Conservation (phyloP, 108 stramenopile species). For the Conticribra weissflogii region DNA sequence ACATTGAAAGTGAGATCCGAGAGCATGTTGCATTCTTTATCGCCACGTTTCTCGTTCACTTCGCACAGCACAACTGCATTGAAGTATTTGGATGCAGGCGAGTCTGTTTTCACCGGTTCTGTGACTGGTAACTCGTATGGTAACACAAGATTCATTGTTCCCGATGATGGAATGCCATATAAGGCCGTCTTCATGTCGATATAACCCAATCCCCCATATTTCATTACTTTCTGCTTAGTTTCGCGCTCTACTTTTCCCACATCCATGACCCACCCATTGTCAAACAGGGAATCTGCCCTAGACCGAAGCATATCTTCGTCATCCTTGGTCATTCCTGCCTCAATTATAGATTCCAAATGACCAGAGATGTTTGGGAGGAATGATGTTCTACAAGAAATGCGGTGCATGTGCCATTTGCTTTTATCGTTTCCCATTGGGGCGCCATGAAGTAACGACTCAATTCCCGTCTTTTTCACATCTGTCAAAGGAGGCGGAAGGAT, state of each 20-base stretch:
- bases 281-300: constrained; percentile 63
- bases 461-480: constrained; percentile 23
- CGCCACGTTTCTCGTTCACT: constrained; percentile 81
- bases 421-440: constrained; percentile 24
- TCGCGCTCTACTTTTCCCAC: constrained; percentile 75
- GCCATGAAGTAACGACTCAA: constrained; percentile 63
- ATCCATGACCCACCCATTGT: constrained; percentile 85
- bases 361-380: constrained; percentile 75
- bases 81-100: constrained; percentile 65
- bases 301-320: constrained; percentile 64
- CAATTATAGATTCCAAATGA: constrained; percentile 57
- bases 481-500: constrained; percentile 40
- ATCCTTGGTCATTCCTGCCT: constrained; percentile 59
- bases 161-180: constrained; percentile 81
- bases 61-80: constrained; percentile 79
- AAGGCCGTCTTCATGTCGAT: constrained; percentile 88
- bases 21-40: constrained; percentile 74
- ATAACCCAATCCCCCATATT: constrained; percentile 82
- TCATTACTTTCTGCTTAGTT: constrained; percentile 77
- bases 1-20: constrained; percentile 64
- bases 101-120: constrained; percentile 3
- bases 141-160: constrained; percentile 71
- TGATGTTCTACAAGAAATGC: constrained; percentile 81
- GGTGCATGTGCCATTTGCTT: constrained; percentile 53
- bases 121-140: constrained; percentile 57